A percentile compares a stretch with the other conserved stretches of the same genome.
These are phyloP conservation scores for Teratosphaeria zuluensis DNA, from an alignment of 2,329 filamentous ascomycete genomes.

Conservation along the genomic window DNA sequence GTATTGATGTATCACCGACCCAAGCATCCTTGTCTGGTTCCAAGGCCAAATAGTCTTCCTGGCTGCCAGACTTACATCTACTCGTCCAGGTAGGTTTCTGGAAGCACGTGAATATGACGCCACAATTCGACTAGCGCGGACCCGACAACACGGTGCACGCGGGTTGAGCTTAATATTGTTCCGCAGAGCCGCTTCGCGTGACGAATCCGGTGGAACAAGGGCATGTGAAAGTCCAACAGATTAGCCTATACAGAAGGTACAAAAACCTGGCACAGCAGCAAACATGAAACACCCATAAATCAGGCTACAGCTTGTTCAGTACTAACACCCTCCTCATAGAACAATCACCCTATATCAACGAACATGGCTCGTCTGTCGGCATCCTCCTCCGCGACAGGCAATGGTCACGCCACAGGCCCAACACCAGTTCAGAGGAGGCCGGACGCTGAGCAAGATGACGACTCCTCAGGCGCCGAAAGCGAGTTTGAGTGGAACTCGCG, in stretches of 20 bases:
- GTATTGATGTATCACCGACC: not conserved
- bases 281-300: not conserved
- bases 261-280: not conserved
- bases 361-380: conserved; percentile 17
- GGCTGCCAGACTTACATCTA: not conserved
- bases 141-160: not conserved
- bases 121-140: not conserved
- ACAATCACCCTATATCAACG: not conserved
- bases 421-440: not conserved
- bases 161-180: not conserved
- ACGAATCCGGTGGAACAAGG: not conserved
- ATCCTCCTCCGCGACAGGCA: conserved; percentile 11
- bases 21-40: not conserved
- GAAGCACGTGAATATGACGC: not conserved
- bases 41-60: not conserved
- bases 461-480: not conserved
- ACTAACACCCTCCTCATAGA: not conserved
- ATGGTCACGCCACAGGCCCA: not conserved
- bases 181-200: not conserved
- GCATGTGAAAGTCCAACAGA: conserved; percentile 1
- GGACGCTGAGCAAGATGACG: not conserved
- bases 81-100: not conserved
- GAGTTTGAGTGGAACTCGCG: conserved; percentile 8
- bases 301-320: not conserved
- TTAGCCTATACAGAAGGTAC: not conserved